Base-by-base conservation (phyloP, 352 stramenopile species). In the Globisporangium cylindrosporum region DNA sequence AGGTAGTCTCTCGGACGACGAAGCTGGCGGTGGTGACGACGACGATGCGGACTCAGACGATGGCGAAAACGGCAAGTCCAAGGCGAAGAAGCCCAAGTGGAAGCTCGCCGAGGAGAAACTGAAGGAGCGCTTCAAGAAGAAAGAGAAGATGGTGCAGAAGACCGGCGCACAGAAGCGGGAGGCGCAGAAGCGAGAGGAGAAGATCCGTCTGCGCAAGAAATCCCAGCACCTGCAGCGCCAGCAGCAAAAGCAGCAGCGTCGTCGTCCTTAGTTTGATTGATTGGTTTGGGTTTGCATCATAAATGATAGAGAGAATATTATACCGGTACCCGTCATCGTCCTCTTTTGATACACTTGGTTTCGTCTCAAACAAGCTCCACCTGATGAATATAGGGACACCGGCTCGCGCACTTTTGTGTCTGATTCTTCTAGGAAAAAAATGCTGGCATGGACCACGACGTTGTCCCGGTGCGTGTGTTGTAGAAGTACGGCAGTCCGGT, bases 91-190 rank as follows among this genome's bases (percentile, higher is more conserved):
- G 63, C 69, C 76, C 3, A 88, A 89, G 72, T 81, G 81, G 65
- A 79, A 89, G 54, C 70, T 74, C 4, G 67, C 82, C 0, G 83
- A 92, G 41, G 72, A 86, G 68, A 89, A 91, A 59, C 53, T 92
- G 1, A 93, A 94, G 67, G 85, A 92, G 58, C 80, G 83, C 1
- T 93, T 94, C 68, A 91, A 90, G 69, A 96, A 96, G 73, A 94
- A 94, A 58, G 88, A 94, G 41, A 74, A 81, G 67, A 70, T 81
- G 9, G 79, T 83, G 59, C 74, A 77, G 25, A 96, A 96, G 74
- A 96, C 86, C 3, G 75, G 69, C 10, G 72, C 77, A 58, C 85
- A 96, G 71, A 89, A 90, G 61, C 82, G 84, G 46, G 84, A 96
- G 54, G 85, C 82, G 22, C 71, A 78, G 32, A 94, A 94, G 70